These are phyloP conservation scores for Talaromyces ruber DNA, from an alignment of 495 filamentous ascomycete genomes.

Conservation along the genomic window DNA sequence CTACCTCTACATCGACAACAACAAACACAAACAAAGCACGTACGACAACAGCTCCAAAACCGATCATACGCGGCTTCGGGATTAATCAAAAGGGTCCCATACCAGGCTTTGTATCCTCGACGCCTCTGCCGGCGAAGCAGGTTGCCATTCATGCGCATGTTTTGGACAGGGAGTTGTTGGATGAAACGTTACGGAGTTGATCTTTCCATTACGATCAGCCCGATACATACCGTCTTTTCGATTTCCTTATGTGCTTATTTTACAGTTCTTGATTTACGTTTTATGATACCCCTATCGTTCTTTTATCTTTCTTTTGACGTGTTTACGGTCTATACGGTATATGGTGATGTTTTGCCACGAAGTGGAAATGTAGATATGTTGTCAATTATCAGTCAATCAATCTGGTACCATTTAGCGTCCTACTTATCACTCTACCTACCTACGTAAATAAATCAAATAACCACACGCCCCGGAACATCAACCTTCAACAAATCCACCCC, in stretches of 20 bases:
- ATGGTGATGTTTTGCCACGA: not conserved
- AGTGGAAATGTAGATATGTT: not conserved
- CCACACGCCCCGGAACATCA: slow-evolving; percentile 41
- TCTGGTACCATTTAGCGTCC: not conserved
- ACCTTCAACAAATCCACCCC: slow-evolving; percentile 68
- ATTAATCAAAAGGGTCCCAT: slow-evolving; percentile 42
- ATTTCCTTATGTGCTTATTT: slow-evolving; percentile 7
- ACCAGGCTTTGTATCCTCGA: slow-evolving; percentile 24
- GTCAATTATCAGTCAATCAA: not conserved
- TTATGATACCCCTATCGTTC: slow-evolving; percentile 4
- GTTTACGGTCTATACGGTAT: not conserved
- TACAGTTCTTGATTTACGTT: not conserved
- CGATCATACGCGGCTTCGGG: slow-evolving; percentile 15
- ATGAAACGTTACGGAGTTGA: slow-evolving; percentile 34
- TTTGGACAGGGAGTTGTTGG: slow-evolving; percentile 28
- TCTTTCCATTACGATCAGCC: not conserved
- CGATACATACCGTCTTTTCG: not conserved
- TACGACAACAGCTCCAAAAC: slow-evolving; percentile 13
- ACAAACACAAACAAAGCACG: slow-evolving; percentile 1
- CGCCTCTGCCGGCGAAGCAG: slow-evolving; percentile 18
- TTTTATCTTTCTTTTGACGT: not conserved
- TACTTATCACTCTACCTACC: not conserved
- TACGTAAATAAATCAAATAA: slow-evolving; percentile 21
- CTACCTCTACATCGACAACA: slow-evolving; percentile 6
- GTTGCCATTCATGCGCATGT: slow-evolving; percentile 23